Conservation (phyloP, 805 yeast species). For the Sugiyamaella floridensis region DNA sequence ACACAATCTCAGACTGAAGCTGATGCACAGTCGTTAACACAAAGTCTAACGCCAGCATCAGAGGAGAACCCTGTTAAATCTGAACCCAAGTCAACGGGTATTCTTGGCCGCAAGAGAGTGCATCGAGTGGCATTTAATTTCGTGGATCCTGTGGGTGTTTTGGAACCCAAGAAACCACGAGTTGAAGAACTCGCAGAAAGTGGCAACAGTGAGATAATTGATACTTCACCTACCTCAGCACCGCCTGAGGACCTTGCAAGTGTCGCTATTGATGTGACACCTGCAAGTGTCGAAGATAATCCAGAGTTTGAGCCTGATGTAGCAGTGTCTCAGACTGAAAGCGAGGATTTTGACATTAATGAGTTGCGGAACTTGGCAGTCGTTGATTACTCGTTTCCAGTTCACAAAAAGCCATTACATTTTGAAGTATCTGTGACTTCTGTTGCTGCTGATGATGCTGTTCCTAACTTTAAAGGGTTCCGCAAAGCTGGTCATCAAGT, state of each 20-base stretch:
- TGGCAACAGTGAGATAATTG: neutral
- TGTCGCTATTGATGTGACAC: neutral
- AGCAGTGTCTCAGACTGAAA: neutral
- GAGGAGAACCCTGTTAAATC: neutral
- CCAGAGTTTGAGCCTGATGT: too few species aligned
- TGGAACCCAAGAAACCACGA: neutral
- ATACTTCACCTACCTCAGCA: neutral
- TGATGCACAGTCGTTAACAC: too few species aligned
- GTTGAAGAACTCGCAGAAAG: neutral
- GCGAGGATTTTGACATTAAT: conserved; percentile 6
- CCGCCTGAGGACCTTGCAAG: neutral
- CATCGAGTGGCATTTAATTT: conserved; percentile 3
- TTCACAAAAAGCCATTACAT: neutral
- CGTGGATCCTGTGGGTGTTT: conserved; percentile 1
- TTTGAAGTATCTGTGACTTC: neutral
- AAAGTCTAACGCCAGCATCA: too few species aligned
- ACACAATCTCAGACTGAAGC: neutral
- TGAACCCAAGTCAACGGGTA: neutral
- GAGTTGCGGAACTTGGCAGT: conserved; percentile 11
- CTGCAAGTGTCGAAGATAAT: too few species aligned
- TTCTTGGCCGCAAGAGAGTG: neutral
- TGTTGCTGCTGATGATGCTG: neutral
- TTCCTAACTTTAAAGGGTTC: conserved; percentile 20
- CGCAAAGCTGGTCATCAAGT: neutral
- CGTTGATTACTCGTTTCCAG: conserved; percentile 13